A percentile compares a stretch with the other conserved stretches of the same genome.
Conservation (phyloP, 2,329 filamentous ascomycete genomes). For the Pestalotiopsis sp. region DNA sequence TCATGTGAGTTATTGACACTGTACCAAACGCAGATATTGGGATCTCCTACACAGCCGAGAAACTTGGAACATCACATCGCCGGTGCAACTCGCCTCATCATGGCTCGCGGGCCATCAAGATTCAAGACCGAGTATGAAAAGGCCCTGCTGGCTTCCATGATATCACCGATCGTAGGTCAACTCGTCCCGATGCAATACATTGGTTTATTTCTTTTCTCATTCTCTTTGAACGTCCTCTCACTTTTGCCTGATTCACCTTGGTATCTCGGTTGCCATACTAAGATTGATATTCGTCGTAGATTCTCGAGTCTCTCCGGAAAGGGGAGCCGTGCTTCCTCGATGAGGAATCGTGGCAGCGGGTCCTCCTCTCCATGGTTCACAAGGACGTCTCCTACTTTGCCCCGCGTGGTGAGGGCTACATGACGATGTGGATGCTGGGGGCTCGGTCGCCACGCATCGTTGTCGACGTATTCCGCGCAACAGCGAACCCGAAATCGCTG, state of each 20-base stretch:
- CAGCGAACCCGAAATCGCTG: background rate
- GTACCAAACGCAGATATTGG: slow-evolving; percentile 8
- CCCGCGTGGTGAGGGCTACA: slow-evolving; percentile 8
- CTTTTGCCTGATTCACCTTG: background rate
- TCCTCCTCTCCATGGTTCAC: slow-evolving; percentile 10
- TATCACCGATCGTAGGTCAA: slow-evolving; percentile 11
- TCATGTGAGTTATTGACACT: background rate
- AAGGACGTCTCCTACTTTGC: background rate
- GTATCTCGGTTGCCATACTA: background rate
- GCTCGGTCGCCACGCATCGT: slow-evolving; percentile 10
- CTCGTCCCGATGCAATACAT: background rate
- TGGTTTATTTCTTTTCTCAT: background rate
- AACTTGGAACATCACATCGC: slow-evolving; percentile 15
- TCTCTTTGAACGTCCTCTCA: background rate
- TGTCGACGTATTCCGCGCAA: background rate
- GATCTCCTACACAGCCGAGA: slow-evolving; percentile 9
- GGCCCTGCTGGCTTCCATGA: slow-evolving; percentile 10
- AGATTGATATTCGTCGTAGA: background rate
- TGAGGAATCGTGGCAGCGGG: slow-evolving; percentile 15
- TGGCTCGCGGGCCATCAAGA: slow-evolving; percentile 13
- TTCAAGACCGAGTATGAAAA: slow-evolving; percentile 17
- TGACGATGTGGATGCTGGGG: slow-evolving; percentile 7
- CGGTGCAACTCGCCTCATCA: slow-evolving; percentile 17
- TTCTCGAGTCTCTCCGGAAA: slow-evolving; percentile 10
- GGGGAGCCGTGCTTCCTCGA: slow-evolving; percentile 18